A percentile compares a stretch with the other conserved stretches of the same genome.
Evolutionary conservation across 495 filamentous ascomycete species (phyloP).

Genomic region (Penicillium ucsense): DNA sequence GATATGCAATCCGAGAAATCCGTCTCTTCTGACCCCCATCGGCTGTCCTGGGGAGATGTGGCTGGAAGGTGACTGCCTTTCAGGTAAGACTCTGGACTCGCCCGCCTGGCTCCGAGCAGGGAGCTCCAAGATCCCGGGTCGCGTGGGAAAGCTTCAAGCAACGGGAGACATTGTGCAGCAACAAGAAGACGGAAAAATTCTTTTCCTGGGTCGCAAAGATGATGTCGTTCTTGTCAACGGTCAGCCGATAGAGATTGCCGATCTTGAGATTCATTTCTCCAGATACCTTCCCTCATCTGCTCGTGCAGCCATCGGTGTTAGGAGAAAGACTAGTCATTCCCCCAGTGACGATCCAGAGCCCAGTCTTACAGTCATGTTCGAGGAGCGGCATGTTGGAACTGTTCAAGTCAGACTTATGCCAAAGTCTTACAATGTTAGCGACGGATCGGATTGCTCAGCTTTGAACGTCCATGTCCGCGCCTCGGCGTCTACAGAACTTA

Average conservation of each 20-base stretch:
- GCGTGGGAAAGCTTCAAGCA: conserved; percentile 15
- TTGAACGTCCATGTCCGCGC: conserved; percentile 8
- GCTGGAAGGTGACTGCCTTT: conserved; percentile 18
- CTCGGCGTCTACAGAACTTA: conserved; percentile 13
- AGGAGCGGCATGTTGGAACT: conserved; percentile 12
- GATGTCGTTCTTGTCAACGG: conserved; percentile 21
- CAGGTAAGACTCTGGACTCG: conserved; percentile 14
- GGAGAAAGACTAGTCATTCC: background rate
- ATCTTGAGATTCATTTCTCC: conserved; percentile 20
- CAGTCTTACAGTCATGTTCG: conserved; percentile 22
- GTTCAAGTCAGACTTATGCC: conserved; percentile 14
- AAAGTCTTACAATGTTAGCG: conserved; percentile 10
- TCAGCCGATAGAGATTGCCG: conserved; percentile 26
- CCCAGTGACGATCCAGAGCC: background rate
- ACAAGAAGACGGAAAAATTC: conserved; percentile 18
- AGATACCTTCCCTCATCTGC: conserved; percentile 18
- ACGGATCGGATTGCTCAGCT: background rate
- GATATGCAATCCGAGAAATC: conserved; percentile 25
- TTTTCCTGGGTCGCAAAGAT: conserved; percentile 24
- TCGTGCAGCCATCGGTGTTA: conserved; percentile 16
- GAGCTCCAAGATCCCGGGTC: conserved; percentile 17
- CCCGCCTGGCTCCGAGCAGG: conserved; percentile 28
- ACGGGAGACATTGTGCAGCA: conserved; percentile 27
- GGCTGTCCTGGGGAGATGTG: conserved; percentile 26
- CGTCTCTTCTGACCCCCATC: conserved; percentile 22